Percentiles rank a stretch among this genome's conserved stretches.
phyloP scores from a whole-genome alignment of 257 asterid genomes.

The Nicotiana noctiflora region DNA sequence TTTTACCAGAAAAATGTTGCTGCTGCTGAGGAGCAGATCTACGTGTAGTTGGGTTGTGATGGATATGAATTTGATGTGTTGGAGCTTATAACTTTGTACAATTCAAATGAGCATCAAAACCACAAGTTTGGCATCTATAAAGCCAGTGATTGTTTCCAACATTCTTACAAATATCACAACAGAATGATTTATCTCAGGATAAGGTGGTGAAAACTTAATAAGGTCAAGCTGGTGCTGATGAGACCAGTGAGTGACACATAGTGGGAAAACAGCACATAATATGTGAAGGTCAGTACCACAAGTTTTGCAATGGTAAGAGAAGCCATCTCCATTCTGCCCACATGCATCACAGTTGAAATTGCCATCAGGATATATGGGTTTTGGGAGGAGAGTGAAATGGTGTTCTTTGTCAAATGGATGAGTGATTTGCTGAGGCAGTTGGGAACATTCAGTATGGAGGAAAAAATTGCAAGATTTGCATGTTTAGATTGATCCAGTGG shows the following conservation, averaged over 20 bases:
- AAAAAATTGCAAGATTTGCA: conserved; percentile 42
- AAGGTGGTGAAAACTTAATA: conserved; percentile 36
- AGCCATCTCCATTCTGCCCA: conserved; percentile 24
- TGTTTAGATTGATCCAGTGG: conserved; percentile 30
- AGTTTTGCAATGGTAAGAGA: conserved; percentile 46
- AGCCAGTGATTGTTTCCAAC: conserved; percentile 42
- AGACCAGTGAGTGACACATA: conserved; percentile 9
- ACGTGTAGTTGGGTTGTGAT: not conserved
- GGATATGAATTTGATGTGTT: not conserved
- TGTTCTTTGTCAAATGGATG: conserved; percentile 51
- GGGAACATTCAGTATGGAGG: conserved; percentile 47
- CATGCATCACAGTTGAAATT: conserved; percentile 44
- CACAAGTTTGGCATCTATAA: conserved; percentile 42
- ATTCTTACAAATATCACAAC: conserved; percentile 38
- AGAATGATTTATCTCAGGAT: conserved; percentile 22
- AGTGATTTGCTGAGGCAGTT: conserved; percentile 41
- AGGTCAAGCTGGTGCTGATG: conserved; percentile 42
- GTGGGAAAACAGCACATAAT: conserved; percentile 42
- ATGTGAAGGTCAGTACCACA: conserved; percentile 48
- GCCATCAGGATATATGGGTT: conserved; percentile 36
- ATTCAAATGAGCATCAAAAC: conserved; percentile 51
- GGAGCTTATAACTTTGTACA: conserved; percentile 25
- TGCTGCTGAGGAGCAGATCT: conserved; percentile 17
- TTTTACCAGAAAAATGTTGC: not conserved
- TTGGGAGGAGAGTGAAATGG: conserved; percentile 26